These are phyloP conservation scores for Sambucus nigra DNA, from an alignment of 129 eudicot species.

Conservation along the genomic window DNA sequence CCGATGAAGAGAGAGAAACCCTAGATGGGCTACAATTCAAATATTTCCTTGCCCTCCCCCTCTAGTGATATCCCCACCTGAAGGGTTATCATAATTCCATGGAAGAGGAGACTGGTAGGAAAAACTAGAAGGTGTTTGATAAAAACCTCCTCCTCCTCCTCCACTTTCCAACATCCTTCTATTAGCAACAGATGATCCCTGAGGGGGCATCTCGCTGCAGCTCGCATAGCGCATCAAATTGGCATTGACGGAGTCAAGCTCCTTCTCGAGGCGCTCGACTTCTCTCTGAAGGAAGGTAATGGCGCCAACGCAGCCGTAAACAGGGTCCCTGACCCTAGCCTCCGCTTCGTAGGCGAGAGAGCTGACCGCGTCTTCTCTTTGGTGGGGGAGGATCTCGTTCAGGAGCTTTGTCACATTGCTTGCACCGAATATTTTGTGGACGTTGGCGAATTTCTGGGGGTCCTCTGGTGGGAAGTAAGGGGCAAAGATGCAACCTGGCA, in stretches of 20 bases:
- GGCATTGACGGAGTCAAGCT: slow-evolving; percentile 76
- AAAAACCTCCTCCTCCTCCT: slow-evolving; percentile 24
- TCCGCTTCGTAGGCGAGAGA: slow-evolving; percentile 95
- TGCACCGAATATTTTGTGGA: slow-evolving; percentile 95
- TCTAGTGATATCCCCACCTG: slow-evolving; percentile 28
- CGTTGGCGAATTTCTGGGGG: slow-evolving; percentile 75
- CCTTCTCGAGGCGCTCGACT: slow-evolving; percentile 74
- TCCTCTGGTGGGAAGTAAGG: slow-evolving; percentile 96
- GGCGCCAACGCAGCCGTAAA: slow-evolving; percentile 80
- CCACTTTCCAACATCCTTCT: slow-evolving; percentile 27
- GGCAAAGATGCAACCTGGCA: slow-evolving; percentile 83
- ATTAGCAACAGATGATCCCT: slow-evolving; percentile 15
- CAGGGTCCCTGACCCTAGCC: slow-evolving; percentile 84
- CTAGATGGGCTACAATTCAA: neutral
- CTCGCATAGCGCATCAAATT: slow-evolving; percentile 44
- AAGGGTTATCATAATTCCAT: slow-evolving; percentile 23
- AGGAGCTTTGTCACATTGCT: slow-evolving; percentile 88
- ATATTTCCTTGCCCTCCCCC: slow-evolving; percentile 21
- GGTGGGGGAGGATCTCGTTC: slow-evolving; percentile 74
- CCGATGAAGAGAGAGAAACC: neutral
- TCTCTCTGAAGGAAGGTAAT: slow-evolving; percentile 76
- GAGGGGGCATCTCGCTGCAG: slow-evolving; percentile 31
- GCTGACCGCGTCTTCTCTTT: slow-evolving; percentile 78
- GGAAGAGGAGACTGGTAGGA: slow-evolving; percentile 29
- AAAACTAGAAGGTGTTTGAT: slow-evolving; percentile 33